Conservation (phyloP, 1,284 basidiomycete genomes). For the Somion occarium region DNA sequence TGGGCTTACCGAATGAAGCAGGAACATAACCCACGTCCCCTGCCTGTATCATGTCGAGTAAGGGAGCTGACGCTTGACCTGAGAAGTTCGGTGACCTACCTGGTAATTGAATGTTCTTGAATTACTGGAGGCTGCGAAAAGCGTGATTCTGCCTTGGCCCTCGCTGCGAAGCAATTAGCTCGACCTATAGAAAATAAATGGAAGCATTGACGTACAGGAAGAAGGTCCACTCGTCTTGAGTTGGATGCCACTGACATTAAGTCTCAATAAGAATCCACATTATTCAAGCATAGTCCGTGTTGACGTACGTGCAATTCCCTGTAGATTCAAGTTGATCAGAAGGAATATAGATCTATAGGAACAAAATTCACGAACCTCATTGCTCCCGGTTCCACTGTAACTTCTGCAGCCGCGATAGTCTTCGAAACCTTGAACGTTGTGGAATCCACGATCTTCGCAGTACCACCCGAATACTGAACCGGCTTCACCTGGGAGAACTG, state of each 20-base stretch:
- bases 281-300: neutral
- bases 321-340: neutral
- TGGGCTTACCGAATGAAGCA: slow-evolving; percentile 41
- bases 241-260: slow-evolving; percentile 62
- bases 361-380: slow-evolving; percentile 30
- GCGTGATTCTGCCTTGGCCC: slow-evolving; percentile 55
- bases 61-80: neutral
- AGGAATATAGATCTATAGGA: neutral
- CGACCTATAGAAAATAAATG: neutral
- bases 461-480: slow-evolving; percentile 52
- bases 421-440: slow-evolving; percentile 46
- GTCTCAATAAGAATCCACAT: neutral
- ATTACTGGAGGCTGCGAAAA: slow-evolving; percentile 58
- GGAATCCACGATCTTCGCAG: slow-evolving; percentile 60
- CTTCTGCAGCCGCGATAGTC: slow-evolving; percentile 61
- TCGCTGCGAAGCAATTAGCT: slow-evolving; percentile 30
- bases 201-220: slow-evolving; percentile 32
- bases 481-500: slow-evolving; percentile 47
- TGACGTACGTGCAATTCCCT: slow-evolving; percentile 27
- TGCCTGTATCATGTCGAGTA: slow-evolving; percentile 27
- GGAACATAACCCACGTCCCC: slow-evolving; percentile 60
- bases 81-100: slow-evolving; percentile 23
- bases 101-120: slow-evolving; percentile 69
- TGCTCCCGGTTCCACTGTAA: slow-evolving; percentile 64
- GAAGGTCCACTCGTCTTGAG: slow-evolving; percentile 64